These are phyloP conservation scores for Puccinia triticina DNA, from an alignment of 1,284 basidiomycete species.

Conservation along the genomic window DNA sequence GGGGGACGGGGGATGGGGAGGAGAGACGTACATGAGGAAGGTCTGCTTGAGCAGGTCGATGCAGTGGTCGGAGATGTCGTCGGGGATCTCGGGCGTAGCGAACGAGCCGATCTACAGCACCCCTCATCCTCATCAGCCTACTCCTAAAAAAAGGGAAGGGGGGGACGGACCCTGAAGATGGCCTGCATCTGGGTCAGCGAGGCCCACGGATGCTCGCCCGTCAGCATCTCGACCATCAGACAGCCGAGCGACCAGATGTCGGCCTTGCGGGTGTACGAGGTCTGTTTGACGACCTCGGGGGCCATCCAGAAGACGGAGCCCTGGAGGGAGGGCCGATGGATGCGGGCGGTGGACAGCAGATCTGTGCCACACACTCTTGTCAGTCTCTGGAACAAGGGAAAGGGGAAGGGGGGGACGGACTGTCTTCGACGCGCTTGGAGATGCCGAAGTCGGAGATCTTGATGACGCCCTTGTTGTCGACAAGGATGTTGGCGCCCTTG, in stretches of 20 bases:
- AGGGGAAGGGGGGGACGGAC: conserved; percentile 65
- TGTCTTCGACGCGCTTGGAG: conserved; percentile 94
- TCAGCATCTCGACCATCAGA: conserved; percentile 96
- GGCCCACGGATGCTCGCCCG: conserved; percentile 95
- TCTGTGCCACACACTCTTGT: conserved; percentile 63
- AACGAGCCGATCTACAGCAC: conserved; percentile 92
- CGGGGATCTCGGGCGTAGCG: conserved; percentile 78
- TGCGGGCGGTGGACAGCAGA: conserved; percentile 73
- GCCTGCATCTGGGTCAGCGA: conserved; percentile 98
- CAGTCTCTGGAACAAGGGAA: background rate
- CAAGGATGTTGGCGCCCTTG: conserved; percentile 96
- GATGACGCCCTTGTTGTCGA: conserved; percentile 97
- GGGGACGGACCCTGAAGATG: conserved; percentile 77
- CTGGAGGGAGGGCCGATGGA: conserved; percentile 86
- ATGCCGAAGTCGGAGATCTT: conserved; percentile 99
- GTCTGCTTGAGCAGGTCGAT: conserved; percentile 80
- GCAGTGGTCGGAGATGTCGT: conserved; percentile 82
- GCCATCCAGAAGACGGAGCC: conserved; percentile 99
- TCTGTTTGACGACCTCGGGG: conserved; percentile 96
- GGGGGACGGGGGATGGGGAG: background rate
- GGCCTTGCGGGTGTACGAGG: conserved; percentile 86
- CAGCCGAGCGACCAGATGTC: conserved; percentile 99
- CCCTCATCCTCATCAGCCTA: too few relatives aligned
- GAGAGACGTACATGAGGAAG: conserved; percentile 68
- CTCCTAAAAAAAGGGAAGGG: conserved; percentile 13